Evolutionary conservation across 2,329 filamentous ascomycete species (phyloP).

Genomic region (Ophiostoma himal-ulmi): DNA sequence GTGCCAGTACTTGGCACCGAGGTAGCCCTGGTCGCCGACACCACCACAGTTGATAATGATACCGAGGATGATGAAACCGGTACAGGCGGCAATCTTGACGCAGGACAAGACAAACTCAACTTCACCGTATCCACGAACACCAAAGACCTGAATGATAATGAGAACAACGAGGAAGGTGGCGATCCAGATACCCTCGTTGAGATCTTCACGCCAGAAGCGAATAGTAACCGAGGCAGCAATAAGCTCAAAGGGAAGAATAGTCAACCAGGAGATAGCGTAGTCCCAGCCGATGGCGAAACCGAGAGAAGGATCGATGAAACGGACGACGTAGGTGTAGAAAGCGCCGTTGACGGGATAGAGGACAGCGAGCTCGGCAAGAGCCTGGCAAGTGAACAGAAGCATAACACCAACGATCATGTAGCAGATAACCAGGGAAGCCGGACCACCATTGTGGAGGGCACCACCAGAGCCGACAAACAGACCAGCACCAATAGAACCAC

Average conservation of each 20-base stretch:
- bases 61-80: slow-evolving; percentile 60
- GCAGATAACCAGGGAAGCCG: slow-evolving; percentile 43
- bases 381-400: slow-evolving; percentile 54
- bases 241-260: slow-evolving; percentile 49
- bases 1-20: slow-evolving; percentile 57
- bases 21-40: slow-evolving; percentile 51
- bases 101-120: slow-evolving; percentile 54
- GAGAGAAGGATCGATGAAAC: slow-evolving; percentile 56
- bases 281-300: slow-evolving; percentile 52
- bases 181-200: slow-evolving; percentile 52
- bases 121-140: slow-evolving; percentile 53
- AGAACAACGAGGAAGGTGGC: slow-evolving; percentile 50
- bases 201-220: slow-evolving; percentile 45
- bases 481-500: slow-evolving; percentile 48
- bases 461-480: slow-evolving; percentile 64
- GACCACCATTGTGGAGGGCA: slow-evolving; percentile 57
- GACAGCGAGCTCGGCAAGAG: slow-evolving; percentile 56
- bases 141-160: slow-evolving; percentile 48
- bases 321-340: slow-evolving; percentile 56
- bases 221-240: slow-evolving; percentile 51
- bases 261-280: slow-evolving; percentile 46
- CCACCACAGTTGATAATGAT: slow-evolving; percentile 55
- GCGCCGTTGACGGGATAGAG: slow-evolving; percentile 56
- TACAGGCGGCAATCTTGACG: slow-evolving; percentile 53
- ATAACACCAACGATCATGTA: slow-evolving; percentile 54